Percentiles rank a stretch among this genome's conserved stretches.
phyloP scores from a whole-genome alignment of 2,329 filamentous ascomycete genomes.

The Pseudocercospora musae region DNA sequence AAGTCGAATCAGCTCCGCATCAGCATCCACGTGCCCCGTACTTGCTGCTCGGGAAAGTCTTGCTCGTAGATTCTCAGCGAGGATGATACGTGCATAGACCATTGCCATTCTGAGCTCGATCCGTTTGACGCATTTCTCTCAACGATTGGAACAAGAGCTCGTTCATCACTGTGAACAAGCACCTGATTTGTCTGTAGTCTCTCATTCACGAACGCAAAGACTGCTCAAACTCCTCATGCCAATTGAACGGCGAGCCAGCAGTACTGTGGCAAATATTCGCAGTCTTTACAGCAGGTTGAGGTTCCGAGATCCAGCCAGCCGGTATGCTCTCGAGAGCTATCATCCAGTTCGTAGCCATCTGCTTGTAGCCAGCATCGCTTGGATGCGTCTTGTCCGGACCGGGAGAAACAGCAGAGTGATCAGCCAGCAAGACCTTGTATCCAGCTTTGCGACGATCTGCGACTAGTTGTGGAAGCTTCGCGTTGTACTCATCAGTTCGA shows the following conservation, averaged over 20 bases:
- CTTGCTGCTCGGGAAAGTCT: too few relatives aligned
- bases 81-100: too few relatives aligned
- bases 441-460: conserved; percentile 21
- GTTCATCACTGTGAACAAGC: too few relatives aligned
- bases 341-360: conserved; percentile 2
- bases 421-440: conserved; percentile 30
- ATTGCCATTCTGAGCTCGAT: too few relatives aligned
- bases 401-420: conserved; percentile 16
- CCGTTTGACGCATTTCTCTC: too few relatives aligned
- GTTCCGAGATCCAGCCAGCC: neutral
- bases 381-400: conserved; percentile 2
- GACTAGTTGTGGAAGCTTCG: conserved; percentile 26
- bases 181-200: neutral
- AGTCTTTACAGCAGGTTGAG: neutral
- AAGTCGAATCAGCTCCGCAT: too few relatives aligned
- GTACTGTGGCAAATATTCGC: neutral
- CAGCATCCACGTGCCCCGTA: too few relatives aligned
- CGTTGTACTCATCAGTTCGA: conserved; percentile 29
- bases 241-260: neutral
- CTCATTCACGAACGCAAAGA: neutral
- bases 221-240: neutral
- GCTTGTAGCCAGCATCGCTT: neutral
- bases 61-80: too few relatives aligned
- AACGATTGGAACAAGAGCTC: too few relatives aligned
- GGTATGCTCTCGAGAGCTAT: neutral